Base-by-base conservation (phyloP, 371 early-diverging fungal species). In the Nematocida sp. region DNA sequence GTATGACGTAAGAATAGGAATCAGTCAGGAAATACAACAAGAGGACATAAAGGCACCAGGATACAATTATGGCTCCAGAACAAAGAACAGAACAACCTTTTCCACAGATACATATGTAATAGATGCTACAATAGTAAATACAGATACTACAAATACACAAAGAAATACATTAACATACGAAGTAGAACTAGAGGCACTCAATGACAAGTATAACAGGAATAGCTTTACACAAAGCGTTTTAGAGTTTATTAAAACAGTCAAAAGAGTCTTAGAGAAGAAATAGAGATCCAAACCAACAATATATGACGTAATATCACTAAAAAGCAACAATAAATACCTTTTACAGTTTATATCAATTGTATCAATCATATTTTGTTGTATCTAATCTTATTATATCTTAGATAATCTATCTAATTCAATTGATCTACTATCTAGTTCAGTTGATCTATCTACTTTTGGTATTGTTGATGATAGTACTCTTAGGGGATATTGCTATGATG, bases 181-280 rank as follows among this genome's bases (percentile, higher is more conserved):
- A 45, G 49, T 61, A 13, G 74, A 70, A 61, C n/a, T 70, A 13
- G 74, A 70, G 47, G 74, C 74, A 37, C 31, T 43, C 27, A 70
- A 51, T 51, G 11, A 15, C 2, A n/a, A 19, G 23, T 70, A 70
- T 45, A 1, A 25, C 15, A 57, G 35, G 41, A 38, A 45, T 13
- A 25, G n/a, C 13, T 70, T 70, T 43, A 46, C 38, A 49, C 2
- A 61, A 11, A 70, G 41, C n/a, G 51, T 60, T 45, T 31, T 66
- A 29, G 46, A 48, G 13, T 31, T 55, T 38, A 57, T 70, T 13
- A 11, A 23, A 1, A 21, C 37, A 25, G 21, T 64, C 43, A n/a
- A 9, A 41, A n/a, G 43, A n/a, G n/a, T n/a, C n/a, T n/a, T n/a
- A n/a, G n/a, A n/a, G n/a, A n/a, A n/a, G n/a, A n/a, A n/a, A n/a